These are phyloP conservation scores for Xenosphaeropsis pyriputrescens DNA, from an alignment of 2,329 filamentous ascomycete species.

Conservation along the genomic window DNA sequence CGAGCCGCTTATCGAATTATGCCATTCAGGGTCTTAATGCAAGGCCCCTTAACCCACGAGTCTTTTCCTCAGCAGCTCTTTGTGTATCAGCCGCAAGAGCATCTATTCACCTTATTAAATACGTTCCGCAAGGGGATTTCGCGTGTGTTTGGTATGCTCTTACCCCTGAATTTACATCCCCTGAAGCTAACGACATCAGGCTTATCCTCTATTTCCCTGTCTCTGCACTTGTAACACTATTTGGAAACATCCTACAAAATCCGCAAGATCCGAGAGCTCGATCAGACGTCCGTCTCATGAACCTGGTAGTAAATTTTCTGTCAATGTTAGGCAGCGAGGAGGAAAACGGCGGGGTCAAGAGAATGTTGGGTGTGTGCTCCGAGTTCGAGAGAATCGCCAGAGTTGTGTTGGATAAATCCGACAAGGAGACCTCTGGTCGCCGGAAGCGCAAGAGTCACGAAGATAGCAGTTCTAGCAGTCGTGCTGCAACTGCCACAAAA, in stretches of 20 bases:
- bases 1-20: slow-evolving; percentile 83
- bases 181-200: slow-evolving; percentile 29
- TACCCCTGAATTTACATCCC: not conserved
- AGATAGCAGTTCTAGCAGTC: slow-evolving; percentile 9
- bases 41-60: slow-evolving; percentile 76
- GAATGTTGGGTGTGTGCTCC: slow-evolving; percentile 88
- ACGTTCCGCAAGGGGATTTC: slow-evolving; percentile 89
- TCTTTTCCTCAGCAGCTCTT: slow-evolving; percentile 85
- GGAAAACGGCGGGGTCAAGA: slow-evolving; percentile 77
- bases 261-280: slow-evolving; percentile 78
- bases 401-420: slow-evolving; percentile 79
- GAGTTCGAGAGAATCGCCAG: slow-evolving; percentile 93
- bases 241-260: slow-evolving; percentile 93
- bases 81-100: slow-evolving; percentile 88
- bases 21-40: slow-evolving; percentile 91
- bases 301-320: slow-evolving; percentile 80
- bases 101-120: slow-evolving; percentile 87
- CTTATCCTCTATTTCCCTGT: slow-evolving; percentile 94
- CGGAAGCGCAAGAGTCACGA: slow-evolving; percentile 73
- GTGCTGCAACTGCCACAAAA: slow-evolving; percentile 5
- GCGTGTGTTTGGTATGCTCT: slow-evolving; percentile 80
- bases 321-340: slow-evolving; percentile 81
- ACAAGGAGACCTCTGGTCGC: slow-evolving; percentile 53
- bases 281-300: slow-evolving; percentile 84
- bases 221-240: slow-evolving; percentile 84